Conservation (phyloP, 768 basidiomycete genomes). For the Hypsizygus marmoreus region DNA sequence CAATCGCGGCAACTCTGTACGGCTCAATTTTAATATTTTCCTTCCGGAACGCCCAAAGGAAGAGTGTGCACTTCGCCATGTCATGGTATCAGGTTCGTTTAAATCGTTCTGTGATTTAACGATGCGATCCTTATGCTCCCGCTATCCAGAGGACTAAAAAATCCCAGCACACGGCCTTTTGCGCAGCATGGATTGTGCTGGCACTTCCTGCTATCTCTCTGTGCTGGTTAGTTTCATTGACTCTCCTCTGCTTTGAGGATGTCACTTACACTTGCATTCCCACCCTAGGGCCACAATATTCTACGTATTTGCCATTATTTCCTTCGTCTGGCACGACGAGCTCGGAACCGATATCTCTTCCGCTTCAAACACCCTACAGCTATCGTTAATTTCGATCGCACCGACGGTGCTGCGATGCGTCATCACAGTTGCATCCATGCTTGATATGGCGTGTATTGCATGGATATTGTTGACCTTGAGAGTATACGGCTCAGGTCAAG, state of each 20-base stretch:
- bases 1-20: not conserved
- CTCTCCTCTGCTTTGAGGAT: not conserved
- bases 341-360: not conserved
- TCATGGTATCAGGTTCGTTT: constrained; percentile 1
- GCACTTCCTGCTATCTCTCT: constrained; percentile 4
- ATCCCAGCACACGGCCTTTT: not conserved
- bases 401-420: not conserved
- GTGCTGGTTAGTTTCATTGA: not conserved
- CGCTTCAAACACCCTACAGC: not conserved
- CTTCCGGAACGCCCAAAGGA: not conserved
- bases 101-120: not conserved
- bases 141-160: not conserved
- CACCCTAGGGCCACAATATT: constrained; percentile 9
- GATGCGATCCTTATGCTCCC: not conserved
- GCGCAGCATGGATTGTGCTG: constrained; percentile 6
- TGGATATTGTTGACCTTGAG: constrained; percentile 1
- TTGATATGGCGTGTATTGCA: constrained; percentile 1
- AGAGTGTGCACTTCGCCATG: constrained; percentile 2
- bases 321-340: constrained; percentile 1
- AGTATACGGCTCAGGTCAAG: not conserved
- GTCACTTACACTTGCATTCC: not conserved
- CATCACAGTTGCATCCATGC: not conserved
- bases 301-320: constrained; percentile 2
- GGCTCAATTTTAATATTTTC: constrained; percentile 5
- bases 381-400: not conserved